These are phyloP conservation scores for Metschnikowia peoriensis DNA, from an alignment of 805 yeast genomes.

Conservation along the genomic window DNA sequence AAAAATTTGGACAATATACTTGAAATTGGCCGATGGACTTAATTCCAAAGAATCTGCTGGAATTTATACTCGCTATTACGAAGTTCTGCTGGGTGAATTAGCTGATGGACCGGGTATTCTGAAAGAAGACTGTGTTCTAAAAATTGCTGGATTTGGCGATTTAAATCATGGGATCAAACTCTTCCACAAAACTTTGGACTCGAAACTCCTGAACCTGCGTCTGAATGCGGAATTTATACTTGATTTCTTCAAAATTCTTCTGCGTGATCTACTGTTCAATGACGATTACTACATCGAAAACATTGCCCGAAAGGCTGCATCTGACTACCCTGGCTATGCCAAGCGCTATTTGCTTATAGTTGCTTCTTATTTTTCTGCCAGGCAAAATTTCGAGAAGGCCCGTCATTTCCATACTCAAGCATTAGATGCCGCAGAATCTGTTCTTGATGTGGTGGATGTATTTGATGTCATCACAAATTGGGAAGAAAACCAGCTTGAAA, in stretches of 20 bases:
- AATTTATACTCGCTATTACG: slow-evolving; percentile 32
- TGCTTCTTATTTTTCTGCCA: slow-evolving; percentile 48
- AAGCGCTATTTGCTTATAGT: slow-evolving; percentile 47
- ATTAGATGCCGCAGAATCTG: slow-evolving; percentile 44
- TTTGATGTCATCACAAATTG: slow-evolving; percentile 63
- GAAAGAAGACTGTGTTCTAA: slow-evolving; percentile 19
- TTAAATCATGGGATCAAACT: slow-evolving; percentile 24
- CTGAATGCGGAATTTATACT: slow-evolving; percentile 3
- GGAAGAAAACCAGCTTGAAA: slow-evolving; percentile 44
- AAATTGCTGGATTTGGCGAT: slow-evolving; percentile 31
- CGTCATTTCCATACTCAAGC: slow-evolving; percentile 47
- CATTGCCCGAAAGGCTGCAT: slow-evolving; percentile 13
- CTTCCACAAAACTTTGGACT: slow-evolving; percentile 20
- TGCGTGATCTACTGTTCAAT: not conserved
- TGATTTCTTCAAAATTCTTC: slow-evolving; percentile 8
- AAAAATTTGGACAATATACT: slow-evolving; percentile 44
- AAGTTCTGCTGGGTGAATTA: not conserved
- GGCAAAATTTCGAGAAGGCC: slow-evolving; percentile 25
- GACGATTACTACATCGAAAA: slow-evolving; percentile 7
- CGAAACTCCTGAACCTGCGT: not conserved
- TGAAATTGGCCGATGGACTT: slow-evolving; percentile 50
- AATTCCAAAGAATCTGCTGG: slow-evolving; percentile 38
- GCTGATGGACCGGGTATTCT: not conserved
- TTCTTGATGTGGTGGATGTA: slow-evolving; percentile 60
- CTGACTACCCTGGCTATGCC: slow-evolving; percentile 56